Evolutionary conservation across 1,139 yeast genomes (phyloP).

Genomic region (Hyphopichia buzzinii): DNA sequence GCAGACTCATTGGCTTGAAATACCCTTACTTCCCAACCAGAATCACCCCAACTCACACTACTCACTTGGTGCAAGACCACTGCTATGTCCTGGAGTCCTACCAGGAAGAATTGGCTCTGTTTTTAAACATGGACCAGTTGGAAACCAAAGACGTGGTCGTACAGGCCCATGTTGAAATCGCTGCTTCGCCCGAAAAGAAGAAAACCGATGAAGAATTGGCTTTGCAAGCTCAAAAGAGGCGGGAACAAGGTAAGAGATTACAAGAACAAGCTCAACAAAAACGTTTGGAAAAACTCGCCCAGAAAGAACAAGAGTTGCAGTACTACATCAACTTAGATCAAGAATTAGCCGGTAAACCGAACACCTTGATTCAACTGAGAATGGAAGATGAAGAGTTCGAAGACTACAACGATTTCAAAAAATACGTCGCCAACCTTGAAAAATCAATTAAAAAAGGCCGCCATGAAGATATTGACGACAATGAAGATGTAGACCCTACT

Average conservation of each 20-base stretch:
- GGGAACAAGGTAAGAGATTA: conserved; percentile 82
- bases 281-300: conserved; percentile 72
- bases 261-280: conserved; percentile 92
- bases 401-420: conserved; percentile 67
- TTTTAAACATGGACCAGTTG: conserved; percentile 60
- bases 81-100: conserved; percentile 78
- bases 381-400: conserved; percentile 77
- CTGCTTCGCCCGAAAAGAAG: conserved; percentile 52
- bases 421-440: conserved; percentile 65
- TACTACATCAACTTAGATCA: conserved; percentile 62
- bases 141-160: conserved; percentile 69
- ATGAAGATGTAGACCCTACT: conserved; percentile 51
- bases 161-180: conserved; percentile 72
- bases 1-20: conserved; percentile 66
- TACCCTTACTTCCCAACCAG: conserved; percentile 90
- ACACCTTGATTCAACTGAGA: conserved; percentile 40
- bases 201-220: conserved; percentile 83
- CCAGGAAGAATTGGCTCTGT: conserved; percentile 55
- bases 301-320: conserved; percentile 77
- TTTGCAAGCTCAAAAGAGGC: conserved; percentile 72
- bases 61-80: conserved; percentile 66
- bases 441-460: conserved; percentile 67
- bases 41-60: conserved; percentile 61
- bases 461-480: conserved; percentile 61
- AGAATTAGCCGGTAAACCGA: conserved; percentile 48